Conservation (phyloP, 306 rosid genomes). For the Glycine latifolia region DNA sequence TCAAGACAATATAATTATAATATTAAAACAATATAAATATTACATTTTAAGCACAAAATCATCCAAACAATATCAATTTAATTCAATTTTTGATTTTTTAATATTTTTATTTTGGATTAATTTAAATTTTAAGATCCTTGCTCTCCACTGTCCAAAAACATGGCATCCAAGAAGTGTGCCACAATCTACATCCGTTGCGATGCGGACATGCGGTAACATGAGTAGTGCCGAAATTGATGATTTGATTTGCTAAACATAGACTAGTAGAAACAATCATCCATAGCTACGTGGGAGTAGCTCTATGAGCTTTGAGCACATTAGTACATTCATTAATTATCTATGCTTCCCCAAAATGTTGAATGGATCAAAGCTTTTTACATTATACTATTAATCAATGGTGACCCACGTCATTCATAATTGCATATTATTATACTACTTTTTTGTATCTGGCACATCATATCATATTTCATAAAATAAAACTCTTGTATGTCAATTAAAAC, state of each 20-base stretch:
- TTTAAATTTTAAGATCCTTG: no score
- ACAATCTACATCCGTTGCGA: neutral
- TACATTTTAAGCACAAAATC: no score
- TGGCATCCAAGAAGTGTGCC: neutral
- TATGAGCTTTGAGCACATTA: neutral
- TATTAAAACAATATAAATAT: no score
- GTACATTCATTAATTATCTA: neutral
- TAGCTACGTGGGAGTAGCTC: neutral
- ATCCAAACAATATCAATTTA: no score
- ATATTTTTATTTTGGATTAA: no score
- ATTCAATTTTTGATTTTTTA: no score
- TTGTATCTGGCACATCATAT: neutral
- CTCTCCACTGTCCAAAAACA: no score
- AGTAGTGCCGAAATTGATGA: neutral
- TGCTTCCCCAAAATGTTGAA: neutral
- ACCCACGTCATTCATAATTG: conserved; percentile 1
- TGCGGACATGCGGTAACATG: neutral
- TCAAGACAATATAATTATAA: no score
- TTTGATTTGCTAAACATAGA: neutral
- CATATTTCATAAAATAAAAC: no score
- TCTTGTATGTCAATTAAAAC: no score
- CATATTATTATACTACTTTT: neutral
- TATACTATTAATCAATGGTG: neutral
- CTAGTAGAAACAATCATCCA: neutral
- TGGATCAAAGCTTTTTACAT: neutral